Base-by-base conservation (phyloP, 192 early-diverging fungal genomes). In the Backusella tarrabulga region DNA sequence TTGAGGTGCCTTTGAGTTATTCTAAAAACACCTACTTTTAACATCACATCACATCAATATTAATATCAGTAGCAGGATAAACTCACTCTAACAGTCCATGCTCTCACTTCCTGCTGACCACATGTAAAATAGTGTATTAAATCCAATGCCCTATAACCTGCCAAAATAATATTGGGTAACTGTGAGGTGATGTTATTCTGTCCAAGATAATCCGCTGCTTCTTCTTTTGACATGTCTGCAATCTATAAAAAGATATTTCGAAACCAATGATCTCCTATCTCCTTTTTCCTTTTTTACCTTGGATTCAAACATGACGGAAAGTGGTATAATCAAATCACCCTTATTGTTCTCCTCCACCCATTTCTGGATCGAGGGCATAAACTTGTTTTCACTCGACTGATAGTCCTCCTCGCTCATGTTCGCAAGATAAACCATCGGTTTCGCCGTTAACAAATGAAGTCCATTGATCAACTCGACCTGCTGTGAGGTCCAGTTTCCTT, bases 111-210 rank as follows among this genome's bases (percentile, higher is more conserved):
- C 40, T 90, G 88, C n/a, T 83, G 87, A 34, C 93, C 93, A 34
- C 89, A 89, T 4, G 93, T 94, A 80, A 94, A 93, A 79, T 84
- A 95, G 83, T 93, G 91, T 46, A 88, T 81, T n/a, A 95, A 85
- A 63, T 82, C 79, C 71, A 95, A 82, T n/a, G 91, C 92, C 40
- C 85, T 83, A 75, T 94, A 90, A 46, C 93, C 93, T 21, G 86
- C 84, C 38, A 90, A 80, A 73, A 93, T 88, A 63, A 94, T 90
- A 60, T 91, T 86, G 46, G 90, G 88, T 17, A 95, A 74, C 3
- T 88, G 88, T 8, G 90, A 89, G 5, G 71, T 70, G 44, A 68
- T 77, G 50, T 67, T 41, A 7, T 46, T 23, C 2, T 80, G 63
- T 17, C 78, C 78, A 40, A 88, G 77, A 77, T 88, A 85, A 6